Base-by-base conservation (phyloP, 2,329 filamentous ascomycete genomes). In the Curvularia eragrostidis region DNA sequence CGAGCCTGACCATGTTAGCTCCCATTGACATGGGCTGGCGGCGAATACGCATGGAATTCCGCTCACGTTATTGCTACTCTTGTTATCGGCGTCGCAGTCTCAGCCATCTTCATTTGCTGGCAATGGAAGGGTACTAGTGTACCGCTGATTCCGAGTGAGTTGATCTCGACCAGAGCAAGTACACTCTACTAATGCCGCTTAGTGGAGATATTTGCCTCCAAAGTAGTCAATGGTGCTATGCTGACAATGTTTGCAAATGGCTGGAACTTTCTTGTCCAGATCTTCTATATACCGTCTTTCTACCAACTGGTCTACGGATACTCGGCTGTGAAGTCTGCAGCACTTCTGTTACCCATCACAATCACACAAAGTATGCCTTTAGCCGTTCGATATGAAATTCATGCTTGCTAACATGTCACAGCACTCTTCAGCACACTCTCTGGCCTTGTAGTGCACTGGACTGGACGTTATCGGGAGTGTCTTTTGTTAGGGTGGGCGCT, bases 221-320 rank as follows among this genome's bases (percentile, higher is more conserved):
- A 52, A 48, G 39, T 68, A 5, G 64, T 68, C 1, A 68, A 66
- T 21, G 65, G 65, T 3, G 64, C 65, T 1, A 19, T 43, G 23
- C 24, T 65, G 32, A 71, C 69, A 63, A 85, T 82, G 68, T 85
- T 89, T 63, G 73, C 90, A 23, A 81, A 88, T 23, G 86, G 87
- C 5, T 79, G 83, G 38, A 82, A 83, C 1, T 89, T 87, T 62
- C 86, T 88, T 58, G 78, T 82, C 2, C 82, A 83, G 54, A 71
- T 88, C 1, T 89, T 87, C 71, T 89, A 85, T 63, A 71, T 89
- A 3, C 86, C 87, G 0, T 75, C 88, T 0, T 89, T 87, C 70
- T 84, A 85, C 41, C 86, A 89, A 62, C 86, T 87, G 51, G 84
- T 82, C 1, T 79, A 81, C 34, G 75, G 78, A n/a, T 79, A 77